Conservation (phyloP, 1,139 yeast species). For the Taphrina communis region DNA sequence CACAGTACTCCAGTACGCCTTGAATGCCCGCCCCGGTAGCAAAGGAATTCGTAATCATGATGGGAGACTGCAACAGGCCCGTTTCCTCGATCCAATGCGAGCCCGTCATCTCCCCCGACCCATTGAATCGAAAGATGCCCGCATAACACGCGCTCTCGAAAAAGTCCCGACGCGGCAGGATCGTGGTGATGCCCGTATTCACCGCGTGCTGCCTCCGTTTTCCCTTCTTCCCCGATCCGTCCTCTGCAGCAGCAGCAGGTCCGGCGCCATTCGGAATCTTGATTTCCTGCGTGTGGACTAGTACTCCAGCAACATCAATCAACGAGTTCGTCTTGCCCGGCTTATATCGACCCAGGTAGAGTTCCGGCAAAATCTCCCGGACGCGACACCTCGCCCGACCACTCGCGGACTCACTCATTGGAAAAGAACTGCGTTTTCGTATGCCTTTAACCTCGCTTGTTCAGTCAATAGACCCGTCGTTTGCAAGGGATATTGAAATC, state of each 20-base stretch:
- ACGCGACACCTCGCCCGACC: constrained; percentile 8
- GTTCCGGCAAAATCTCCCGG: constrained; percentile 18
- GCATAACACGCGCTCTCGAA: constrained; percentile 26
- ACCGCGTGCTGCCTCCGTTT: not conserved
- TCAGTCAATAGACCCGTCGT: not conserved
- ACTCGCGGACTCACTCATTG: not conserved
- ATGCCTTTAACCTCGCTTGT: not conserved
- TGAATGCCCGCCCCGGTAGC: constrained; percentile 28
- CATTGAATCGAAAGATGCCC: constrained; percentile 22
- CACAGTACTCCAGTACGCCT: constrained; percentile 27
- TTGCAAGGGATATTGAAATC: too few relatives aligned
- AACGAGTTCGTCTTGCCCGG: constrained; percentile 15
- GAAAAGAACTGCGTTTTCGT: not conserved
- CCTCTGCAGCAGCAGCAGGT: too few relatives aligned
- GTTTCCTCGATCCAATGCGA: constrained; percentile 25
- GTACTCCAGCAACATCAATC: constrained; percentile 12
- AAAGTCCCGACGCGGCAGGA: constrained; percentile 17
- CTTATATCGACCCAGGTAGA: constrained; percentile 6
- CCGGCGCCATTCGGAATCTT: not conserved
- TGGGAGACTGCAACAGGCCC: constrained; percentile 16
- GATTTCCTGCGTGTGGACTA: constrained; percentile 15
- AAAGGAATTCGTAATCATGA: constrained; percentile 25
- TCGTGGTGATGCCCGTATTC: constrained; percentile 26
- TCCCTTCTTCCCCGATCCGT: too few relatives aligned
- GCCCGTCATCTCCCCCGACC: constrained; percentile 25